These are phyloP conservation scores for Lactarius trivialis DNA, from an alignment of 768 basidiomycete genomes.

Conservation along the genomic window DNA sequence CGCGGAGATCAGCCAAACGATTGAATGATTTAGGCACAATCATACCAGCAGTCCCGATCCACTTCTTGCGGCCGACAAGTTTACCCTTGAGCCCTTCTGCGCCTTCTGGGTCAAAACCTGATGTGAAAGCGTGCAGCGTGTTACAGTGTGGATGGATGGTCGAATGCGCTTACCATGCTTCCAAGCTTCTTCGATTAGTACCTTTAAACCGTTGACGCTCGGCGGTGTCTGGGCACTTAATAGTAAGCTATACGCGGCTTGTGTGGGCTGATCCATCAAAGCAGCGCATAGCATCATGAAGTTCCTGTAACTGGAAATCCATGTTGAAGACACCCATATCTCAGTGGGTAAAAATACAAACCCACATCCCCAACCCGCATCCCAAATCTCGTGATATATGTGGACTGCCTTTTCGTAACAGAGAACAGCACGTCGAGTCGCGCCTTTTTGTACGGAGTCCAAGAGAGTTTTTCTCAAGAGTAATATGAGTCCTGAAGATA, in stretches of 20 bases:
- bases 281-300: constrained; percentile 72
- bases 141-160: not conserved
- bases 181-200: constrained; percentile 83
- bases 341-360: constrained; percentile 16
- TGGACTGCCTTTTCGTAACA: constrained; percentile 60
- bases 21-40: not conserved
- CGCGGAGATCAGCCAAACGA: constrained; percentile 7
- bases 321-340: constrained; percentile 10
- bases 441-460: constrained; percentile 44
- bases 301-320: constrained; percentile 60
- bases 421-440: constrained; percentile 50
- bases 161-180: constrained; percentile 39
- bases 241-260: constrained; percentile 55
- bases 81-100: constrained; percentile 48
- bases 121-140: not conserved
- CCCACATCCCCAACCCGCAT: constrained; percentile 55
- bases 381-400: constrained; percentile 52
- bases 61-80: constrained; percentile 54
- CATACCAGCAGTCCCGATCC: constrained; percentile 76
- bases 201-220: constrained; percentile 66
- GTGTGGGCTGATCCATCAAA: constrained; percentile 58
- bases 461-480: constrained; percentile 51
- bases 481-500: constrained; percentile 51
- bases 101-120: constrained; percentile 72
- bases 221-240: constrained; percentile 55